Base-by-base conservation (phyloP, 2,329 filamentous ascomycete species). In the Nannizziopsis arthrosporioides region DNA sequence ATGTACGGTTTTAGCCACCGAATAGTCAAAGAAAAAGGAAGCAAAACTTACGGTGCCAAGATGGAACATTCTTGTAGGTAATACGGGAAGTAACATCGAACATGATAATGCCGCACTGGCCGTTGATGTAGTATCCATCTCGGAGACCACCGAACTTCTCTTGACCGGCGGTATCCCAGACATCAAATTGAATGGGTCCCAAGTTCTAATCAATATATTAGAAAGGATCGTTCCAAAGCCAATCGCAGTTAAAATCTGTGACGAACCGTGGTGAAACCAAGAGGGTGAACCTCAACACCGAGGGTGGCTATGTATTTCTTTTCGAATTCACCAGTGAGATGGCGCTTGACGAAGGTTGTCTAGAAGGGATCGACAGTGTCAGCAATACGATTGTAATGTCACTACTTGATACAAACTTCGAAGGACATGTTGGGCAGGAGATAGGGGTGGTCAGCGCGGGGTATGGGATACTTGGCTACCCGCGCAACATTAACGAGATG, bases 221-320 rank as follows among this genome's bases (percentile, higher is more conserved):
- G 43, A 44, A 32, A 30, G 10, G 38, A 11, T 9, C 19, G 10
- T 5, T 37, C 18, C 17, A n/a, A 38, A 18, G 6, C 11, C 8
- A 38, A 18, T 41, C 59, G 6, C 14, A 42, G 30, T 18, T 11
- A 11, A 60, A 57, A 59, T 14, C 14, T 27, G 12, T 58, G 62
- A 77, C 87, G 75, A 87, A 96, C 89, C 69, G 90, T 96, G 65
- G 82, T 87, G 82, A 98, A 98, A 65, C 82, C 85, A 58, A 98
- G 86, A 70, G 92, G 92, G 78, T 98, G 92, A 59, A 98, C 92
- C 73, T 98, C 92, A 69, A 98, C 92, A 84, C 92, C 92, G 58
- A 98, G 86, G 53, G 92, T 98, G 64, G 92, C 92, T 72, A 98
- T 96, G 77, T 98, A 98, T 78, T 96, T 98, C 85, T 98, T 98